Percentiles rank a stretch among this genome's conserved stretches.
phyloP scores from a whole-genome alignment of 768 basidiomycete species.

The Auricularia sp. region DNA sequence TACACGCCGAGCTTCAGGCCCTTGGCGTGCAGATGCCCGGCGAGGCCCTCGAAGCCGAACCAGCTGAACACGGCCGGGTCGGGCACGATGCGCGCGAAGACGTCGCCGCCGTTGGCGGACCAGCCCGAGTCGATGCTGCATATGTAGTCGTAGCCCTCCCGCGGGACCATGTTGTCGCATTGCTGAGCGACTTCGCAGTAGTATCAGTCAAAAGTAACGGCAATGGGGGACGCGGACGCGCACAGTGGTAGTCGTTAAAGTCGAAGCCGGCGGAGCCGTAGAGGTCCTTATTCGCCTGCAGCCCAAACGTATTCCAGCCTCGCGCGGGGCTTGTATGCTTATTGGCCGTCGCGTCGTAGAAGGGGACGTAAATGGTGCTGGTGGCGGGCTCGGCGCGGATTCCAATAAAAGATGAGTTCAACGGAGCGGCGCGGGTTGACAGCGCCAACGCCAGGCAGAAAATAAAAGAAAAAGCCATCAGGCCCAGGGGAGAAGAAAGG shows the following conservation, averaged over 20 bases:
- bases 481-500: too few relatives aligned
- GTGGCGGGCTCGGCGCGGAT: too few relatives aligned
- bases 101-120: slow-evolving; percentile 3
- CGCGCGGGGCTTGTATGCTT: background rate
- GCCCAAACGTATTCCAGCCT: slow-evolving; percentile 4
- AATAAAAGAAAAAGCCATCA: too few relatives aligned
- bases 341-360: slow-evolving; percentile 3
- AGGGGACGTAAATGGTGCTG: background rate
- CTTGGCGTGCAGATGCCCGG: slow-evolving; percentile 1
- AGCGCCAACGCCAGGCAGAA: too few relatives aligned
- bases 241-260: background rate
- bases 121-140: slow-evolving; percentile 6
- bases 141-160: background rate
- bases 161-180: background rate
- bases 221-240: background rate
- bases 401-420: too few relatives aligned
- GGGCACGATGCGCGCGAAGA: background rate
- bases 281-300: background rate
- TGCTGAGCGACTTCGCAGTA: background rate
- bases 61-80: background rate
- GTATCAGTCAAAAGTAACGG: background rate
- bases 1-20: slow-evolving; percentile 4
- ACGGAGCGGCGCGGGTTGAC: too few relatives aligned
- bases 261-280: background rate
- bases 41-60: background rate